Base-by-base conservation (phyloP, 1,284 basidiomycete species). In the Singerocomus inundabilis region DNA sequence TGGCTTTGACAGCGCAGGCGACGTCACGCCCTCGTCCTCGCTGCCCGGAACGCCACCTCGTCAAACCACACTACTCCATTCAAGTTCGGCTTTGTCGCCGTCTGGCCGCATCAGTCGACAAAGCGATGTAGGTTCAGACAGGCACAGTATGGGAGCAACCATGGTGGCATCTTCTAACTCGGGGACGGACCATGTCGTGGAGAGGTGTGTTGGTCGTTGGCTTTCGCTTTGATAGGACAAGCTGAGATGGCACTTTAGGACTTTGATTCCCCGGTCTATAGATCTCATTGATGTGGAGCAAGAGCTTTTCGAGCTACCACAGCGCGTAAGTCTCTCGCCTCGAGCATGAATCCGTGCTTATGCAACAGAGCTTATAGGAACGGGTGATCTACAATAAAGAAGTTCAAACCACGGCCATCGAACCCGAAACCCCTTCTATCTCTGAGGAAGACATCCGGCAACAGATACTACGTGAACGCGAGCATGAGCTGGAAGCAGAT, bases 341-440 rank as follows among this genome's bases (percentile, higher is more conserved):
- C 6, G 24, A 24, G 12, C 6, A 6, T 42, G 7, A 28, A 28
- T 32, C 7, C 3, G 11, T 11, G 15, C 37, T 52, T 31, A 44
- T 31, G 11, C 15, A 49, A 29, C 12, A n/a, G 49, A 18, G 35
- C 15, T 38, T 48, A 44, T 30, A 91, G 85, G 88, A 92, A 69
- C 82, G 85, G n/a, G 86, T 96, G 24, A 86, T 90, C 43, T 98
- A 97, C 64, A 95, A 94, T 57, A 97, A 96, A 69, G 88, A 93
- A 59, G 88, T 96, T 2, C 95, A 98, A 68, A 97, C 93, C 0
- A 78, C 84, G 28, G 75, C 80, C n/a, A 62, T 84, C 5, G 83
- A 85, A 50, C 74, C 71, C 29, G 80, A 71, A 58, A 67, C 75
- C 28, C 60, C 77, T 36, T 53, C 67, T 52, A 59, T 80, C 58